These are phyloP conservation scores for Mesotaenium endlicherianum DNA, from an alignment of 139 green algal species.

Conservation along the genomic window DNA sequence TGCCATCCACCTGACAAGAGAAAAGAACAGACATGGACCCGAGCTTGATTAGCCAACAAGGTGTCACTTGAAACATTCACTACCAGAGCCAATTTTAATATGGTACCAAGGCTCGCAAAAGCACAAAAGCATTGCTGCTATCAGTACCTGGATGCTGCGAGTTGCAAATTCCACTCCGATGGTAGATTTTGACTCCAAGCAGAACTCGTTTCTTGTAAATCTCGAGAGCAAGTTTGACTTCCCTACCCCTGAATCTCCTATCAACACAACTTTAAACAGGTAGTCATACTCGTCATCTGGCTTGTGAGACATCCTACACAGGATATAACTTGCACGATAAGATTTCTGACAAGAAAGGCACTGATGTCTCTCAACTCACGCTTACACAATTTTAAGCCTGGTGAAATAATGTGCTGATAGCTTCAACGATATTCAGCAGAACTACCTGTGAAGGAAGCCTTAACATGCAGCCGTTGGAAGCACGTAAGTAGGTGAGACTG, in stretches of 20 bases:
- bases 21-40: not conserved
- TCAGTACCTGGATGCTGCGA: conserved; percentile 93
- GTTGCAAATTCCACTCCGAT: conserved; percentile 99
- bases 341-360: not conserved
- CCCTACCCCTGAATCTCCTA: conserved; percentile 96
- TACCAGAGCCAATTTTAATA: too few species aligned
- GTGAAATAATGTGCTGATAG: too few species aligned
- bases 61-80: too few species aligned
- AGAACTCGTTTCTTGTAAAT: conserved; percentile 99
- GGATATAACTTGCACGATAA: not conserved
- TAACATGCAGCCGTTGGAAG: too few species aligned
- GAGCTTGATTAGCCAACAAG: not conserved
- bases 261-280: conserved; percentile 97
- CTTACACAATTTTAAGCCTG: too few species aligned
- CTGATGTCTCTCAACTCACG: not conserved
- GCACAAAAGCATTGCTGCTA: too few species aligned
- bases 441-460: too few species aligned
- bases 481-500: too few species aligned
- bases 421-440: too few species aligned
- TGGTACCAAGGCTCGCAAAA: too few species aligned
- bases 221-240: conserved; percentile 97
- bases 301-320: conserved; percentile 50
- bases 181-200: conserved; percentile 96
- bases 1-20: conserved; percentile 84
- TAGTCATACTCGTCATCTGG: conserved; percentile 86